These are phyloP conservation scores for Rhodotorula sp. DNA, from an alignment of 1,284 basidiomycete species.

Conservation along the genomic window DNA sequence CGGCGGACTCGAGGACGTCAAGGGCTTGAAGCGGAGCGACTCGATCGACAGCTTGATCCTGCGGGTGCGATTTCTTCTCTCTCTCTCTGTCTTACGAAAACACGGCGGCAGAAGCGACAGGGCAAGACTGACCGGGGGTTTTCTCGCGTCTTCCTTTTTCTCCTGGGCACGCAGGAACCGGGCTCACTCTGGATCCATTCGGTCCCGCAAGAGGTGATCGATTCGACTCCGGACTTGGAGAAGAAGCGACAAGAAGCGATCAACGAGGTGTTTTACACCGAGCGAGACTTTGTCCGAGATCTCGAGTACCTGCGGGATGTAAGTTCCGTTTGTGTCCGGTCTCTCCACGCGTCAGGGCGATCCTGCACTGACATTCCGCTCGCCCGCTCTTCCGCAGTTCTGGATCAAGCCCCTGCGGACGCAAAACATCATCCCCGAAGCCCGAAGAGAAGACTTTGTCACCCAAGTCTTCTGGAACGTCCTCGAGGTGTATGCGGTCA, in stretches of 20 bases:
- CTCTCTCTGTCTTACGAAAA: conserved; percentile 13
- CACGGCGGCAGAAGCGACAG: too few species aligned
- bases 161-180: conserved; percentile 64
- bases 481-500: conserved; percentile 88
- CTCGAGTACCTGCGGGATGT: conserved; percentile 97
- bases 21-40: conserved; percentile 66
- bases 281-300: conserved; percentile 94
- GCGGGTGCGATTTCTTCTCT: conserved; percentile 56
- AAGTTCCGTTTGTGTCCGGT: conserved; percentile 45
- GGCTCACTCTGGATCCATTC: conserved; percentile 97
- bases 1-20: conserved; percentile 17
- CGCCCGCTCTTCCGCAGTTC: conserved; percentile 54
- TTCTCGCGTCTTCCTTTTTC: too few species aligned
- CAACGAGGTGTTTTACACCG: conserved; percentile 98
- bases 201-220: conserved; percentile 88
- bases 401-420: conserved; percentile 84
- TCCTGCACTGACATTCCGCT: not conserved
- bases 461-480: conserved; percentile 98
- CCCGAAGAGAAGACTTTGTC: conserved; percentile 80
- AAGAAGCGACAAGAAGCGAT: conserved; percentile 98
- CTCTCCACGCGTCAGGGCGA: too few species aligned
- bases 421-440: conserved; percentile 71
- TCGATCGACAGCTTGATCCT: conserved; percentile 75
- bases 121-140: not conserved
- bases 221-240: conserved; percentile 86